Evolutionary conservation across 1,139 yeast species (phyloP).

Genomic region (Yamadazyma atmosphaerica): DNA sequence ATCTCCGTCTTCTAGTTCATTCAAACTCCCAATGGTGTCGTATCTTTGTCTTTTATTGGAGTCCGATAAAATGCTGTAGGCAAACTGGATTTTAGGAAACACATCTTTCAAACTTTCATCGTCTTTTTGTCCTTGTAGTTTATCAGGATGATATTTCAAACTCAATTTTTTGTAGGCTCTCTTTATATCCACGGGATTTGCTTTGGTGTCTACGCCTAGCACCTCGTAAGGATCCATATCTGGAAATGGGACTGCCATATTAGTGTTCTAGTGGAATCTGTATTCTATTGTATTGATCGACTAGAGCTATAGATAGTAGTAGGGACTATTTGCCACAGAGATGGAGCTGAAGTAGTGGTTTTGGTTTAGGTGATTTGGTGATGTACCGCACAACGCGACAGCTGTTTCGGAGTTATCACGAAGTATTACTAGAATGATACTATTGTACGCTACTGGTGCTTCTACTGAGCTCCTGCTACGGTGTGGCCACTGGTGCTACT

Average conservation of each 20-base stretch:
- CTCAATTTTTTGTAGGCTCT: conserved; percentile 73
- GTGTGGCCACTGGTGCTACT: no score
- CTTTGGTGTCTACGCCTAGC: conserved; percentile 42
- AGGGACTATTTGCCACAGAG: no score
- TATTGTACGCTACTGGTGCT: no score
- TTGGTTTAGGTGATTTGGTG: no score
- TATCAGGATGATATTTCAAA: conserved; percentile 78
- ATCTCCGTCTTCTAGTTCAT: conserved; percentile 35
- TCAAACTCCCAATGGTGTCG: conserved; percentile 68
- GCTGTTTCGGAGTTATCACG: no score
- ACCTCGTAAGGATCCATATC: conserved; percentile 69
- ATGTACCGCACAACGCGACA: no score
- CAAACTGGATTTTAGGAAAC: conserved; percentile 74
- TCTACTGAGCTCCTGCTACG: no score
- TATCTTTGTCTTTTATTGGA: conserved; percentile 53
- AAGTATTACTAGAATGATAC: no score
- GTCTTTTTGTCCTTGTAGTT: conserved; percentile 41
- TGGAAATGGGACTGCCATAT: conserved; percentile 47
- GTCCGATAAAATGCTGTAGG: conserved; percentile 71
- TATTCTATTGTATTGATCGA: no score
- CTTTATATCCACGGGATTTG: conserved; percentile 59
- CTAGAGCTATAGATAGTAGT: no score
- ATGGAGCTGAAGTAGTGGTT: no score
- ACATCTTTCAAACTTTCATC: conserved; percentile 19
- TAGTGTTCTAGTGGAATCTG: no score